phyloP scores from a whole-genome alignment of 78 protist genomes.

The Neovahlkampfia damariscottae region DNA sequence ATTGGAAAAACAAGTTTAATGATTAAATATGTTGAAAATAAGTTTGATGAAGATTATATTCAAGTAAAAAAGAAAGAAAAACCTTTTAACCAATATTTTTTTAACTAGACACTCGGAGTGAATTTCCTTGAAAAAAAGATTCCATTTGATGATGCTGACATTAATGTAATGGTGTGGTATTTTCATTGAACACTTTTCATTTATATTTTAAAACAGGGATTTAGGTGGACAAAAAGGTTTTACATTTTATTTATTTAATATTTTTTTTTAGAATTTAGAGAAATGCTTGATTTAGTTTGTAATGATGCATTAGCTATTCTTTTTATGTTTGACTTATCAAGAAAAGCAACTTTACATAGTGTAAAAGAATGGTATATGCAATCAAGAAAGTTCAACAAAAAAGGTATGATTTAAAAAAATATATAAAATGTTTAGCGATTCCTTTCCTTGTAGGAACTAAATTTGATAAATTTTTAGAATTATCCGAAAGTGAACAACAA shows the following conservation, averaged over 20 bases:
- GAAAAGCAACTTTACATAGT: slow-evolving; percentile 71
- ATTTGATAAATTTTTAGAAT: slow-evolving; percentile 65
- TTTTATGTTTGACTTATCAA: slow-evolving; percentile 91
- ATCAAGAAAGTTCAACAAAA: slow-evolving; percentile 83
- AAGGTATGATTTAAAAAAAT: not conserved
- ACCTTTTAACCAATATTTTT: not conserved
- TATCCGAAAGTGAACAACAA: slow-evolving; percentile 67
- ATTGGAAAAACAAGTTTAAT: slow-evolving; percentile 89
- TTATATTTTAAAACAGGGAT: no score
- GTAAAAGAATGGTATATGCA: slow-evolving; percentile 91
- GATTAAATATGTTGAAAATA: slow-evolving; percentile 89
- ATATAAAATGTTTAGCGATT: slow-evolving; percentile 11
- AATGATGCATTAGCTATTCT: slow-evolving; percentile 91
- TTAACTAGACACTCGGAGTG: slow-evolving; percentile 61
- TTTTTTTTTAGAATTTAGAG: slow-evolving; percentile 64
- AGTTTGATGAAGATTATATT: slow-evolving; percentile 88
- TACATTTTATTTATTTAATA: not conserved
- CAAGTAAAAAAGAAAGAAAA: slow-evolving; percentile 43
- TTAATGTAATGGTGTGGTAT: slow-evolving; percentile 92
- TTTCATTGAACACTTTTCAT: no score
- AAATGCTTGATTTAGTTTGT: slow-evolving; percentile 93
- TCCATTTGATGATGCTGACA: slow-evolving; percentile 59
- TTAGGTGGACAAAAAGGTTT: slow-evolving; percentile 53
- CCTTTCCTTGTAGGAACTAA: slow-evolving; percentile 90
- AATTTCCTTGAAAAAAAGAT: slow-evolving; percentile 95